Evolutionary conservation across 805 yeast genomes (phyloP).

Genomic region (Komagataella mondaviorum): DNA sequence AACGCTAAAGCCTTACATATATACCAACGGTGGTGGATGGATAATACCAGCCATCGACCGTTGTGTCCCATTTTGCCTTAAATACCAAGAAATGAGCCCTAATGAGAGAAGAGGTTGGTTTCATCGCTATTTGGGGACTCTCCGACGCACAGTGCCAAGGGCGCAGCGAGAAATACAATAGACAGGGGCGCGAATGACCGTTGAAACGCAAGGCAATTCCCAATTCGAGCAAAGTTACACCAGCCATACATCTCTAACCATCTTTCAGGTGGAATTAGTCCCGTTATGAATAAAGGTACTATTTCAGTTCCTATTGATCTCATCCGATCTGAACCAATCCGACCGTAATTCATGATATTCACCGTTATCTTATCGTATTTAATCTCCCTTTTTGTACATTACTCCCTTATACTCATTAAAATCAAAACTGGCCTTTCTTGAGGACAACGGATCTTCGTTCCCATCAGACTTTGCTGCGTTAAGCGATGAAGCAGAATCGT

Average conservation of each 20-base stretch:
- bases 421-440: slow-evolving; percentile 6
- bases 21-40: background rate
- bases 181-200: background rate
- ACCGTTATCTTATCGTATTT: background rate
- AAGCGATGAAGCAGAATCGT: background rate
- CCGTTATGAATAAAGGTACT: background rate
- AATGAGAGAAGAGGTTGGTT: background rate
- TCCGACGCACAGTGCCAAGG: background rate
- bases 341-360: background rate
- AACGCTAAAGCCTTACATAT: background rate
- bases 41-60: background rate
- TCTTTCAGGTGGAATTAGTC: background rate
- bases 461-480: background rate
- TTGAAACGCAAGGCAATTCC: background rate
- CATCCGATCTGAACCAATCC: background rate
- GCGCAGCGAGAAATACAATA: background rate
- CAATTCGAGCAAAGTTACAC: background rate
- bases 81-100: background rate
- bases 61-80: background rate
- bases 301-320: background rate
- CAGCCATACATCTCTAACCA: background rate
- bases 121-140: background rate
- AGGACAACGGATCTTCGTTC: background rate
- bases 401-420: slow-evolving; percentile 12
- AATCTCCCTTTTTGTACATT: slow-evolving; percentile 12